A percentile compares a stretch with the other conserved stretches of the same genome.
These are phyloP conservation scores for Trichoderma gracile DNA, from an alignment of 2,329 filamentous ascomycete genomes.

Conservation along the genomic window DNA sequence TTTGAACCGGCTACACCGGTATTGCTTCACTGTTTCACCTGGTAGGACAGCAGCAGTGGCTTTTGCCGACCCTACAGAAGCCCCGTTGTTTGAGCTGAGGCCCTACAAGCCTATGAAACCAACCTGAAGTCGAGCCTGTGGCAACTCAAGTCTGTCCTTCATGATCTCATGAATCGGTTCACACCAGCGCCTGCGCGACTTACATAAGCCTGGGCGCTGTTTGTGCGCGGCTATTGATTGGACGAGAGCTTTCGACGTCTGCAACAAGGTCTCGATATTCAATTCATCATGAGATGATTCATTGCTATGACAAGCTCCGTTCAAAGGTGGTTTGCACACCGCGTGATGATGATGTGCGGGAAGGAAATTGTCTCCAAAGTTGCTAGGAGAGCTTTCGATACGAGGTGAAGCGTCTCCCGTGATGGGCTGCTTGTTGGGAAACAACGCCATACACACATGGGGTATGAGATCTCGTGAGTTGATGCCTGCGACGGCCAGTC, in stretches of 20 bases:
- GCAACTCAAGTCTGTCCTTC: background rate
- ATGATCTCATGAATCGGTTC: background rate
- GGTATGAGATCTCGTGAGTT: background rate
- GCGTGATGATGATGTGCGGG: background rate
- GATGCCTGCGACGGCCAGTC: background rate
- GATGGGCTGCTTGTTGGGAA: background rate
- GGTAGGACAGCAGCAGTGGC: background rate
- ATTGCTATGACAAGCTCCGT: background rate
- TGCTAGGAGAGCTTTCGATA: too few species aligned
- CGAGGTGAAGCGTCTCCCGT: background rate
- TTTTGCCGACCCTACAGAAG: too few species aligned
- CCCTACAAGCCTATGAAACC: background rate
- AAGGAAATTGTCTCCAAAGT: background rate
- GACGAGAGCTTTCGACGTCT: background rate
- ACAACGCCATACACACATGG: background rate
- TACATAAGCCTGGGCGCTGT: background rate
- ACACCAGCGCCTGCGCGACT: background rate
- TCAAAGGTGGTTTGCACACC: background rate
- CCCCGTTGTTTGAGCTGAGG: background rate
- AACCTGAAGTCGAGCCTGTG: background rate
- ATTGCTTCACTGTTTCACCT: background rate
- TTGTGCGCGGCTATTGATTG: constrained; percentile 21
- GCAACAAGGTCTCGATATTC: background rate
- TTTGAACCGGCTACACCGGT: background rate
- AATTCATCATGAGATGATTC: background rate